A percentile compares a stretch with the other conserved stretches of the same genome.
Conservation (phyloP, 2,329 filamentous ascomycete genomes). For the Parascedosporium putredinis region DNA sequence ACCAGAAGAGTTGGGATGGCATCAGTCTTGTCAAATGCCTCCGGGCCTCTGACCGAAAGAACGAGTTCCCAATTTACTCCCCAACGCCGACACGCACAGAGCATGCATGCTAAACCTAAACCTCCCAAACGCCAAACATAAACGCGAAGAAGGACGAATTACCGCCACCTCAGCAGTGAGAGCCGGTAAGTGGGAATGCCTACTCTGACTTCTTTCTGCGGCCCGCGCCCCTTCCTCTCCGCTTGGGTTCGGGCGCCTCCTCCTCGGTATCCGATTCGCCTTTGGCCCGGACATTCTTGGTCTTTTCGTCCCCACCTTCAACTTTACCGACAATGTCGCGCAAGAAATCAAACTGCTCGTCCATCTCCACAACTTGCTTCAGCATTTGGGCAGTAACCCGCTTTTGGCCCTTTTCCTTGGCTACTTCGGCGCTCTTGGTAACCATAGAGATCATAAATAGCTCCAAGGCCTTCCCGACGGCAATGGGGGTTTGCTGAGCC, state of each 20-base stretch:
- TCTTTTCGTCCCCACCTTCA: conserved; percentile 43
- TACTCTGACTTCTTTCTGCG: conserved; percentile 36
- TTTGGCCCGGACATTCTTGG: conserved; percentile 28
- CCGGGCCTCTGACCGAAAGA: not conserved
- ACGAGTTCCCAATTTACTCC: not conserved
- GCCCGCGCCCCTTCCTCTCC: conserved; percentile 32
- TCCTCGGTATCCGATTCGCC: conserved; percentile 38
- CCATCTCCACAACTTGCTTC: conserved; percentile 77
- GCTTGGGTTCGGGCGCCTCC: conserved; percentile 36
- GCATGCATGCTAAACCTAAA: conserved; percentile 5
- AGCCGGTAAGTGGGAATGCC: not conserved
- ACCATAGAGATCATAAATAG: conserved; percentile 96
- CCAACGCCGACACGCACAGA: conserved; percentile 5
- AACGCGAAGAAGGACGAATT: not conserved
- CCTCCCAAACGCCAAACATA: conserved; percentile 4
- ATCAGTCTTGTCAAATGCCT: not conserved
- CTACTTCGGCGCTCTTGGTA: conserved; percentile 75
- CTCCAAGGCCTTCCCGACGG: conserved; percentile 90
- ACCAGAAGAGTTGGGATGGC: not conserved
- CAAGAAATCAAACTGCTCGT: conserved; percentile 91
- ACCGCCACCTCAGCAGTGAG: not conserved
- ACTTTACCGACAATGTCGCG: conserved; percentile 84
- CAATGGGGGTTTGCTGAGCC: conserved; percentile 91
- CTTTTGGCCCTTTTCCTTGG: conserved; percentile 73
- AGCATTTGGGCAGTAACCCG: conserved; percentile 83